Evolutionary conservation across 2,329 filamentous ascomycete species (phyloP).

Genomic region (Arachnopeziza araneosa): DNA sequence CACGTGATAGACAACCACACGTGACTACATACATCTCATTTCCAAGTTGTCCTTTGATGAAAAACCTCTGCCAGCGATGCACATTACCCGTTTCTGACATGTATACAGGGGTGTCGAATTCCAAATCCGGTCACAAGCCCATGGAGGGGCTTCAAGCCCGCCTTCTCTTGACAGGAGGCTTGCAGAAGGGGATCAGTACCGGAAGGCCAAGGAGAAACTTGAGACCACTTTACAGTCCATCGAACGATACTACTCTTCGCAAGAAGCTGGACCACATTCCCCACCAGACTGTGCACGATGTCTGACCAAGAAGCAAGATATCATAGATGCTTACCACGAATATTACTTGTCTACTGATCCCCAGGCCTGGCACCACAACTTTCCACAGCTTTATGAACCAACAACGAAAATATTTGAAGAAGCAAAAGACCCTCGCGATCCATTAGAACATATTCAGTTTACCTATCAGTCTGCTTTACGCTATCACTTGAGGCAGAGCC

Average conservation of each 20-base stretch:
- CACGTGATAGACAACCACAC: not conserved
- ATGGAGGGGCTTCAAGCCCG: not conserved
- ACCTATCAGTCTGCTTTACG: conserved; percentile 18
- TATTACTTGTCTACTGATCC: conserved; percentile 24
- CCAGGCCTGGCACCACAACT: conserved; percentile 18
- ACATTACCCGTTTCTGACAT: not conserved
- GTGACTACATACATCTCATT: not conserved
- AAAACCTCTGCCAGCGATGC: not conserved
- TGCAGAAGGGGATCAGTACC: conserved; percentile 19
- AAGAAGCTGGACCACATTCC: conserved; percentile 17
- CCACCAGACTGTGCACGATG: conserved; percentile 22
- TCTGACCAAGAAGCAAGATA: conserved; percentile 17
- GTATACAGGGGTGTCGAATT: not conserved
- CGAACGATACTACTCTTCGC: conserved; percentile 11
- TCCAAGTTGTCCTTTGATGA: not conserved
- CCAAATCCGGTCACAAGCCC: not conserved
- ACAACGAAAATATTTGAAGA: conserved; percentile 20
- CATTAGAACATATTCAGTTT: conserved; percentile 20
- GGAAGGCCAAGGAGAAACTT: conserved; percentile 18
- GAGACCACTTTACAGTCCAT: conserved; percentile 18
- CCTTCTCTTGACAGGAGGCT: conserved; percentile 16
- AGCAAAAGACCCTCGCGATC: conserved; percentile 7
- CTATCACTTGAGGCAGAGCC: conserved; percentile 20
- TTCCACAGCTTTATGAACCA: conserved; percentile 15
- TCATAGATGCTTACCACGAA: conserved; percentile 22